Conservation (phyloP, 352 stramenopile genomes). For the Pythium utonaiense region DNA sequence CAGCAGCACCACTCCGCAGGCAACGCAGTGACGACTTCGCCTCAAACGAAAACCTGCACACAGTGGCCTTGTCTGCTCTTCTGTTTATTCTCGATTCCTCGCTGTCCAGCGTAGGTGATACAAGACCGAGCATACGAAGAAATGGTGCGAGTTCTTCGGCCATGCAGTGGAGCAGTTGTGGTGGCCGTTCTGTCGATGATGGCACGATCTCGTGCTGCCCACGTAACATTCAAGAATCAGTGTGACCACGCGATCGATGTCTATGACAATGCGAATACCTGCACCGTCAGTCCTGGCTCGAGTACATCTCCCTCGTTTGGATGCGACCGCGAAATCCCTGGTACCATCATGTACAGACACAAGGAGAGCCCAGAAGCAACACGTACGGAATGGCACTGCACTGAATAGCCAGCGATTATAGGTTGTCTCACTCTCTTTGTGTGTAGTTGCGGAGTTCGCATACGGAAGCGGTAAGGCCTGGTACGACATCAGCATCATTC, state of each 20-base stretch:
- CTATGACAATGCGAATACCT: conserved; percentile 22
- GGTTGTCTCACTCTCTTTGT: not conserved
- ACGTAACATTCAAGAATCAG: conserved; percentile 28
- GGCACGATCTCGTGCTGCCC: not conserved
- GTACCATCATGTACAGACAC: conserved; percentile 22
- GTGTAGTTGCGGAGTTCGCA: conserved; percentile 28
- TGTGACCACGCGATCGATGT: conserved; percentile 31
- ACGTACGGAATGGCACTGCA: conserved; percentile 1
- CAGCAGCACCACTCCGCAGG: not conserved
- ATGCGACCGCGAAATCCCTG: conserved; percentile 15
- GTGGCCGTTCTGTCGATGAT: not conserved
- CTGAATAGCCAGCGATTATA: not conserved
- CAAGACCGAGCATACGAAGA: not conserved
- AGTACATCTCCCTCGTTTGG: conserved; percentile 3
- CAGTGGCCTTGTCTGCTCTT: too few species aligned
- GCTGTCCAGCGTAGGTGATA: not conserved
- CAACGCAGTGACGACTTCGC: not conserved
- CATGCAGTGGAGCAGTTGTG: not conserved
- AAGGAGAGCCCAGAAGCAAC: conserved; percentile 14
- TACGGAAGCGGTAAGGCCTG: conserved; percentile 19
- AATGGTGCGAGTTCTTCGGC: not conserved
- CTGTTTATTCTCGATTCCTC: not conserved
- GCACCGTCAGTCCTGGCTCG: conserved; percentile 13
- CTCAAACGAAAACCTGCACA: not conserved
- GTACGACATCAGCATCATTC: conserved; percentile 37